Evolutionary conservation across 441 rosid genomes (phyloP), one percentile per base, ranked within the genome.

Genomic region (Rhodomyrtus psidioides): DNA sequence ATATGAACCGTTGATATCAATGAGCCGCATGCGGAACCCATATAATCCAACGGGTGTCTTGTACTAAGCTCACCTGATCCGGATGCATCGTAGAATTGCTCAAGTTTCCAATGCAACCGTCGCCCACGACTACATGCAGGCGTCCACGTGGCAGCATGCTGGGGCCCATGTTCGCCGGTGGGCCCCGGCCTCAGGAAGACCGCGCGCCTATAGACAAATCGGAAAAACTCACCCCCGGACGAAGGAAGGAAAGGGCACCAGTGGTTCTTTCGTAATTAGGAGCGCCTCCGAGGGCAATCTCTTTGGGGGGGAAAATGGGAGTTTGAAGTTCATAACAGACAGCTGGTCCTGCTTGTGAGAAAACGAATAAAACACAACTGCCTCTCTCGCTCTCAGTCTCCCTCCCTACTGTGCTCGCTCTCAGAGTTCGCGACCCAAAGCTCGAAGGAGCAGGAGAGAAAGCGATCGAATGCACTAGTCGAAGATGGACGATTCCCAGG

Each of bases 291-390:
- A 82, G 95, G 96, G 90, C 30, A 89, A 7, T 83, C 21, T 9
- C 8, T 94, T 88, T 34, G 34, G 34, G 89, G 88, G 46, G 17
- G 6, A 0, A 12, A 70, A 0, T 6, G 59, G 53, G 70, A 85
- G 84, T 91, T 92, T 93, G 95, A 84, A 70, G 97, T 94, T 95
- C 94, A 87, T 94, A 96, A 95, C 99, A 91, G 97, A 94, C 98
- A 91, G 93, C 91, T 86, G 86, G 79, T 70, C 79, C 92, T 91
- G 88, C 88, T 89, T 53, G 81, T 82, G 86, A 90, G 82, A 82
- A 84, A 65, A 76, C 84, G 87, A 55, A 88, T 54, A 60, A 87
- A 88, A 90, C 88, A 81, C 87, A 87, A 91, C 81, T 84, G 83
- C 53, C 81, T 82, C 53, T 76, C 55, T 85, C 88, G 87, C 84